Percentiles rank a stretch among this genome's conserved stretches.
These are phyloP conservation scores for Sutorius eximius DNA, from an alignment of 1,284 basidiomycete species.

Conservation along the genomic window DNA sequence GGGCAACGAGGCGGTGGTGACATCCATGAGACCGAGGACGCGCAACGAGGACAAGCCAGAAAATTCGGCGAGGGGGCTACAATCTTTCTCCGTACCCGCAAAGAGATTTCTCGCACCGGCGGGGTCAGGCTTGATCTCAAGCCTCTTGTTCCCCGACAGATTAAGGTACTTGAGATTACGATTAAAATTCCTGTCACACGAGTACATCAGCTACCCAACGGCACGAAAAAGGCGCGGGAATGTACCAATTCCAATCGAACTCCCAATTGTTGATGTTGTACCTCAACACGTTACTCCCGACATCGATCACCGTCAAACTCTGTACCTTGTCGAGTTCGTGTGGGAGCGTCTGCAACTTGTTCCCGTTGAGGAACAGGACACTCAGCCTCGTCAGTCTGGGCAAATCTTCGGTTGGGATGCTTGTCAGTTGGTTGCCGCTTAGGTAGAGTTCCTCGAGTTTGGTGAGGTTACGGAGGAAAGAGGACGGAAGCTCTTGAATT, in stretches of 20 bases:
- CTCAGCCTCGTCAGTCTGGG: conserved; percentile 66
- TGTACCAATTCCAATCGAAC: conserved; percentile 99
- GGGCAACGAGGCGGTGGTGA: conserved; percentile 80
- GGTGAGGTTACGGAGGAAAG: conserved; percentile 71
- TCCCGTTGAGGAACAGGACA: conserved; percentile 90
- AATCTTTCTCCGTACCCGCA: conserved; percentile 23
- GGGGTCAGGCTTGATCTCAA: conserved; percentile 80
- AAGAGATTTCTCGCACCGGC: conserved; percentile 20
- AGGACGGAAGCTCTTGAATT: conserved; percentile 84
- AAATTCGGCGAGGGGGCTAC: conserved; percentile 76
- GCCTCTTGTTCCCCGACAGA: conserved; percentile 82
- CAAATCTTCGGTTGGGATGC: conserved; percentile 87
- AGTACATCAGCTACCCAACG: conserved; percentile 3
- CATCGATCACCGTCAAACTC: conserved; percentile 84
- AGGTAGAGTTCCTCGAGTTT: conserved; percentile 87
- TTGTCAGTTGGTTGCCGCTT: conserved; percentile 91
- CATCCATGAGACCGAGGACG: conserved; percentile 96
- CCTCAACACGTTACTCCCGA: conserved; percentile 92
- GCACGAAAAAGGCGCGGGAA: conserved; percentile 3
- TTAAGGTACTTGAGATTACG: conserved; percentile 89
- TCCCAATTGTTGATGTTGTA: conserved; percentile 99
- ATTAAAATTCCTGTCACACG: conserved; percentile 87
- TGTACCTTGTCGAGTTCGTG: conserved; percentile 86
- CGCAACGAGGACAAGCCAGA: conserved; percentile 80
- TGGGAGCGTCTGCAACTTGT: conserved; percentile 90